Percentiles rank a stretch among this genome's conserved stretches.
phyloP scores from a whole-genome alignment of 2,329 filamentous ascomycete species.

The Aspergillus ochraceoroseus region DNA sequence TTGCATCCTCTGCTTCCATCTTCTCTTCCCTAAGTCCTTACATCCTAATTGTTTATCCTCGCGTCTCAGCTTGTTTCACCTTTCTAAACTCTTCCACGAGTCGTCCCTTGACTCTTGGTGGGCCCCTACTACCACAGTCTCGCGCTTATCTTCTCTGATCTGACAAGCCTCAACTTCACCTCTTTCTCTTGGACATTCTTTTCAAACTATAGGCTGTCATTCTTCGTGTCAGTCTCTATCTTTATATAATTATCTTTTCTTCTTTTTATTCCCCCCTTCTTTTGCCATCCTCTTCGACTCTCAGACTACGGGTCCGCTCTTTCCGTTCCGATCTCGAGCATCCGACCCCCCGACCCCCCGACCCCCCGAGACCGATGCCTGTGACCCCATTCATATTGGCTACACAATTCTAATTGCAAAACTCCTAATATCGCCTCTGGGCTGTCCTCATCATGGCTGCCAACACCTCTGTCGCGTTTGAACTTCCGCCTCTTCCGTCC shows the following conservation, averaged over 20 bases:
- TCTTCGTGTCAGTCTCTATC: conserved; percentile 1
- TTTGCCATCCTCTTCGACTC: no score
- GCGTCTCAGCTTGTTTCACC: no score
- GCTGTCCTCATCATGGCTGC: conserved; percentile 28
- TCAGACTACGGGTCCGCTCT: neutral
- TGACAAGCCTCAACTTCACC: conserved; percentile 5
- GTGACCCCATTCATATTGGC: conserved; percentile 1
- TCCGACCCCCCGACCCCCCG: no score
- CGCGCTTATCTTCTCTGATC: neutral
- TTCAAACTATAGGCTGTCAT: neutral
- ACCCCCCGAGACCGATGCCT: conserved; percentile 9
- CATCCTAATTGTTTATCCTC: no score
- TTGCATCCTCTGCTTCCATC: conserved; percentile 9
- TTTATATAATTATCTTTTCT: neutral
- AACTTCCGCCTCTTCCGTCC: conserved; percentile 78
- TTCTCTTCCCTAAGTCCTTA: conserved; percentile 3
- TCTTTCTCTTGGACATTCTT: conserved; percentile 5
- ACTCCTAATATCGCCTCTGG: conserved; percentile 8
- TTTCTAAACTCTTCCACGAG: no score
- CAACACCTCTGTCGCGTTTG: conserved; percentile 39
- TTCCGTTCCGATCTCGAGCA: neutral
- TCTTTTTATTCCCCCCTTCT: no score
- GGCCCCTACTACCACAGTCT: conserved; percentile 4
- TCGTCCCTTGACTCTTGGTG: conserved; percentile 16
- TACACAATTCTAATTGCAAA: conserved; percentile 5